These are phyloP conservation scores for Prunus persica DNA, from an alignment of 306 rosid genomes.

Conservation along the genomic window DNA sequence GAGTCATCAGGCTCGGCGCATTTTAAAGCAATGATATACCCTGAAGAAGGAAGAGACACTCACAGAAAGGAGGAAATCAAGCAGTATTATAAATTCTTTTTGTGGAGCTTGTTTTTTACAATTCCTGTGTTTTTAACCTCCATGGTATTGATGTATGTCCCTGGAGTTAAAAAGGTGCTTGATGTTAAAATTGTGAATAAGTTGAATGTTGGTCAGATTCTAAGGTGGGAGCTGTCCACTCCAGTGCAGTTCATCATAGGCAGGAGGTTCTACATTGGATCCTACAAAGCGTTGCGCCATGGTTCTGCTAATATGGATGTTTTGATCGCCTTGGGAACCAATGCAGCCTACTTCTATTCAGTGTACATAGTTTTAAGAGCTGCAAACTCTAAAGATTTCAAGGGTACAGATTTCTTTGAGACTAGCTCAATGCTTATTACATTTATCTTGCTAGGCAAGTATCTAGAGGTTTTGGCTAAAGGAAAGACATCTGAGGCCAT, in stretches of 20 bases:
- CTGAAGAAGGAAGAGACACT: conserved; percentile 48
- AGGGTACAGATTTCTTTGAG: conserved; percentile 80
- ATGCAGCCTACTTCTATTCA: conserved; percentile 85
- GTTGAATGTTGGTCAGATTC: conserved; percentile 55
- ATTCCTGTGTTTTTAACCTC: conserved; percentile 75
- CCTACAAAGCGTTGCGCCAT: conserved; percentile 59
- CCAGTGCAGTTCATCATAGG: conserved; percentile 79
- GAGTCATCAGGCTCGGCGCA: conserved; percentile 63
- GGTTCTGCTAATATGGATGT: conserved; percentile 87
- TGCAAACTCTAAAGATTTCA: conserved; percentile 44
- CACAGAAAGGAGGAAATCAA: conserved; percentile 49
- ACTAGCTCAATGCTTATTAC: conserved; percentile 80
- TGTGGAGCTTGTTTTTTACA: conserved; percentile 63
- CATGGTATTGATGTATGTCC: conserved; percentile 76
- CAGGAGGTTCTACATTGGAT: conserved; percentile 62
- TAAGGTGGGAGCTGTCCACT: conserved; percentile 65
- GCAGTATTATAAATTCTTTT: conserved; percentile 40
- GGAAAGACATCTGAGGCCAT: conserved; percentile 84
- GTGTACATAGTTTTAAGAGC: conserved; percentile 63
- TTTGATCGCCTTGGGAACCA: conserved; percentile 76
- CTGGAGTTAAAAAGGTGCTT: conserved; percentile 46
- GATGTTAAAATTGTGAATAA: conserved; percentile 57
- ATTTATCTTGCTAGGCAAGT: conserved; percentile 77
- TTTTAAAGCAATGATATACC: conserved; percentile 57
- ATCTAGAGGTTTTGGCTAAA: conserved; percentile 75